A percentile compares a stretch with the other conserved stretches of the same genome.
Conservation (phyloP, 2,329 filamentous ascomycete species). For the Fulvia fulva region DNA sequence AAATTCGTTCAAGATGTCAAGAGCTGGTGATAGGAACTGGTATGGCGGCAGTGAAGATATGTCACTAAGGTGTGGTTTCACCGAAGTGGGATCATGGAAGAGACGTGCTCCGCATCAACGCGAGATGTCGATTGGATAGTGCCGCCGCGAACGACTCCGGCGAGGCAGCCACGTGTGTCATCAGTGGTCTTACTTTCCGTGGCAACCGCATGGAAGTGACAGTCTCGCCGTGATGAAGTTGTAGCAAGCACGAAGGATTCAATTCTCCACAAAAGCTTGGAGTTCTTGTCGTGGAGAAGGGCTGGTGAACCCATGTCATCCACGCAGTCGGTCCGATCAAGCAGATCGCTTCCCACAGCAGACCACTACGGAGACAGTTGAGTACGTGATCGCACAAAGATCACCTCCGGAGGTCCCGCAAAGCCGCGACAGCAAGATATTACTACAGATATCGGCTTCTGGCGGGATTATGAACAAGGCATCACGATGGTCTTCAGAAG, state of each 20-base stretch:
- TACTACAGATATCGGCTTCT: background rate
- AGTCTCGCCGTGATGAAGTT: background rate
- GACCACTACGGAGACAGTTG: too few relatives aligned
- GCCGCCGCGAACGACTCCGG: slow-evolving; percentile 1
- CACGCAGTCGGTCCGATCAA: background rate
- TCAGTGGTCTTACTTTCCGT: background rate
- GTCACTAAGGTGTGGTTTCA: slow-evolving; percentile 4
- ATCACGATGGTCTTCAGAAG: background rate
- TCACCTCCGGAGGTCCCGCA: background rate
- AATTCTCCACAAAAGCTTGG: background rate
- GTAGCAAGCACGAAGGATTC: background rate
- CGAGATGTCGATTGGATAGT: background rate
- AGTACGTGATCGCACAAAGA: background rate
- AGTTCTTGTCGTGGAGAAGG: background rate
- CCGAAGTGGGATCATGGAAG: background rate
- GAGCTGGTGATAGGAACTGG: slow-evolving; percentile 6
- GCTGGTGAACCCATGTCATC: background rate
- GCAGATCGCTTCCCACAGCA: background rate
- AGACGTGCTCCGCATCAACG: background rate
- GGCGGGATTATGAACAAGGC: background rate
- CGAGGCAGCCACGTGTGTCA: slow-evolving; percentile 6
- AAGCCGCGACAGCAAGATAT: too few relatives aligned
- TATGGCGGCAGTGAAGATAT: slow-evolving; percentile 1
- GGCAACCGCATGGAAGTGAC: background rate
- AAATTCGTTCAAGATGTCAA: background rate